phyloP scores from a whole-genome alignment of 2,329 filamentous ascomycete genomes.

The Penicillium sp. region DNA sequence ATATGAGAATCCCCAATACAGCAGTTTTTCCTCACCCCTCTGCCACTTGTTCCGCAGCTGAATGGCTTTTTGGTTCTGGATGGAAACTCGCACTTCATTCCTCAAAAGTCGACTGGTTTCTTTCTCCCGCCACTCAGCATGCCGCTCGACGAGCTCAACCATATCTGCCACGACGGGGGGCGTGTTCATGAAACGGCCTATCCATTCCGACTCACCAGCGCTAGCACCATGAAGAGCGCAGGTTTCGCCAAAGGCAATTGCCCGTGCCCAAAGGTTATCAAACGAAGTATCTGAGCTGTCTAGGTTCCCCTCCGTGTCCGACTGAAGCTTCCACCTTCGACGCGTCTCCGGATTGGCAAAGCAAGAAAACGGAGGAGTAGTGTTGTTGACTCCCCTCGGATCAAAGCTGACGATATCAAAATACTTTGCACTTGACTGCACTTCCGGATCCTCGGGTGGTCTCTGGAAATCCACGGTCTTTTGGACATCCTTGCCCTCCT shows the following conservation, averaged over 20 bases:
- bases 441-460: background rate
- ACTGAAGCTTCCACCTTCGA: background rate
- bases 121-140: background rate
- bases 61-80: background rate
- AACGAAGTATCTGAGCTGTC: background rate
- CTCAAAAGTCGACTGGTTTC: background rate
- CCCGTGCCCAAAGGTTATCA: background rate
- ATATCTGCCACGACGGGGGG: background rate
- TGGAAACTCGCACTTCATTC: background rate
- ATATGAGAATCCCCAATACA: conserved; percentile 1
- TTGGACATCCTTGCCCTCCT: background rate
- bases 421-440: background rate
- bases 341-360: background rate
- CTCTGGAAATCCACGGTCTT: background rate
- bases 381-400: background rate
- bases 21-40: background rate
- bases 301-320: background rate
- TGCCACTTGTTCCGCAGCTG: background rate
- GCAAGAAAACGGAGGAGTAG: background rate
- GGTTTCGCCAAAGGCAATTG: background rate
- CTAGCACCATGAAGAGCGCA: background rate
- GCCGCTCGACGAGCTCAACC: background rate
- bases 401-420: background rate
- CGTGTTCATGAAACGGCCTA: conserved; percentile 1
- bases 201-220: background rate